These are phyloP conservation scores for Trichoderma asperellum DNA, from an alignment of 2,329 filamentous ascomycete species.

Conservation along the genomic window DNA sequence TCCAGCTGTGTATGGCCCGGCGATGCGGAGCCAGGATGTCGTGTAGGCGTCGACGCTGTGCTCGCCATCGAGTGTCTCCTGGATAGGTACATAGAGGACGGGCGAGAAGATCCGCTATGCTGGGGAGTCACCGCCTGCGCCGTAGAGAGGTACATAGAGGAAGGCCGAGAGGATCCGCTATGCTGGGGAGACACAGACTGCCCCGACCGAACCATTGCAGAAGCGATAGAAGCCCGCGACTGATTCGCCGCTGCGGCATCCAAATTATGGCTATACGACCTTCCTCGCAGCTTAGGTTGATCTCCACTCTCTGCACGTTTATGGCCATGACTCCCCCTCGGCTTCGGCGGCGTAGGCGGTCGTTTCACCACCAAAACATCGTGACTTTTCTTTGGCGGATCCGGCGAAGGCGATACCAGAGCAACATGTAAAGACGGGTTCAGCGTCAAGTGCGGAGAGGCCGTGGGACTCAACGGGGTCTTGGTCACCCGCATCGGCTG, in stretches of 20 bases:
- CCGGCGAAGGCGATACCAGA: constrained; percentile 36
- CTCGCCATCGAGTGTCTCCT: constrained; percentile 35
- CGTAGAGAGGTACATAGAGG: constrained; percentile 28
- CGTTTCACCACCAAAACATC: constrained; percentile 32
- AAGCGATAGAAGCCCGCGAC: background rate
- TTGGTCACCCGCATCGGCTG: constrained; percentile 42
- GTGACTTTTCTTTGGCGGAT: constrained; percentile 38
- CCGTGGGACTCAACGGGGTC: constrained; percentile 38
- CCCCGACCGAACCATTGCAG: constrained; percentile 12
- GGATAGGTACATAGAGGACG: constrained; percentile 28
- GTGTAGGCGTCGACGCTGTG: constrained; percentile 41
- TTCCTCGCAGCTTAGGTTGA: background rate
- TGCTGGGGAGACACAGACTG: constrained; percentile 18
- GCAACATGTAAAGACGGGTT: constrained; percentile 31
- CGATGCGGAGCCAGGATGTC: constrained; percentile 37
- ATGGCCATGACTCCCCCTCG: constrained; percentile 35
- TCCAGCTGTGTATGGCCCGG: constrained; percentile 57
- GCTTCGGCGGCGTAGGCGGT: constrained; percentile 46
- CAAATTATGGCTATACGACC: constrained; percentile 29
- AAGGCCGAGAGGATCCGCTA: constrained; percentile 23
- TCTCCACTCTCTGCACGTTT: constrained; percentile 23
- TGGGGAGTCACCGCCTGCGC: constrained; percentile 11
- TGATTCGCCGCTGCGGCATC: constrained; percentile 11
- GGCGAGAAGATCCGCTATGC: constrained; percentile 23
- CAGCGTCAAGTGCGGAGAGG: constrained; percentile 37